Percentiles rank a stretch among this genome's conserved stretches.
These are phyloP conservation scores for Phyllosticta citribraziliensis DNA, from an alignment of 2,329 filamentous ascomycete species.

Conservation along the genomic window DNA sequence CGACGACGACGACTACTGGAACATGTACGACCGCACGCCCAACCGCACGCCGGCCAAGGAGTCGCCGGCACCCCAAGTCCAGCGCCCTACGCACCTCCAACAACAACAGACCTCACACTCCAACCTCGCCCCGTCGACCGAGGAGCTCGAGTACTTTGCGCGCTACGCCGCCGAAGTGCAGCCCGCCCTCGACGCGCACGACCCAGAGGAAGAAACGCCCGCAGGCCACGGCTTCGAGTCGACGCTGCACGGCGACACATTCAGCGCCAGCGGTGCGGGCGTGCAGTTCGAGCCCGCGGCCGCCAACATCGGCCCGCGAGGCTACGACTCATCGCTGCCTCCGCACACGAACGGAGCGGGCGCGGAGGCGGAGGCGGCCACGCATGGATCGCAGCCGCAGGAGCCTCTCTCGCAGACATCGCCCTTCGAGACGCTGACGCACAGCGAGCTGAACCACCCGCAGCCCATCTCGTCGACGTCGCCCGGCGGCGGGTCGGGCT, in stretches of 20 bases:
- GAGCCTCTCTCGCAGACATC: not conserved
- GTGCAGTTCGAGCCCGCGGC: constrained; percentile 35
- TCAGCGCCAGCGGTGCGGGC: constrained; percentile 29
- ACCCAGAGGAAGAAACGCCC: constrained; percentile 59
- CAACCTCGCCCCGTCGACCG: constrained; percentile 20
- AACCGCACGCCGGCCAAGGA: constrained; percentile 54
- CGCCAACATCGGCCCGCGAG: constrained; percentile 22
- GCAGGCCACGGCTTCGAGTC: constrained; percentile 35
- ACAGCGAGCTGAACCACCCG: constrained; percentile 10
- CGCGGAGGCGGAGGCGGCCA: not conserved
- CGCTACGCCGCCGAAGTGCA: constrained; percentile 67
- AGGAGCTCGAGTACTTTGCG: constrained; percentile 65
- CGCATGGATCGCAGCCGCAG: not conserved
- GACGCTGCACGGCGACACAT: constrained; percentile 44
- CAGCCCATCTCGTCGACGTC: constrained; percentile 33
- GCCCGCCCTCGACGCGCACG: constrained; percentile 69
- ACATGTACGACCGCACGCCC: constrained; percentile 63
- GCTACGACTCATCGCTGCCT: constrained; percentile 24
- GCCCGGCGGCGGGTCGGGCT: constrained; percentile 1
- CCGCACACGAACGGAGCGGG: constrained; percentile 3
- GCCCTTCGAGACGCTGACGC: constrained; percentile 1
- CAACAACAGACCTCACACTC: constrained; percentile 12
- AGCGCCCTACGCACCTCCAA: constrained; percentile 11
- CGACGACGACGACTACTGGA: constrained; percentile 73
- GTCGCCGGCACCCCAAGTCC: constrained; percentile 49